Conservation (phyloP, 1,284 basidiomycete genomes). For the Irpex sp. region DNA sequence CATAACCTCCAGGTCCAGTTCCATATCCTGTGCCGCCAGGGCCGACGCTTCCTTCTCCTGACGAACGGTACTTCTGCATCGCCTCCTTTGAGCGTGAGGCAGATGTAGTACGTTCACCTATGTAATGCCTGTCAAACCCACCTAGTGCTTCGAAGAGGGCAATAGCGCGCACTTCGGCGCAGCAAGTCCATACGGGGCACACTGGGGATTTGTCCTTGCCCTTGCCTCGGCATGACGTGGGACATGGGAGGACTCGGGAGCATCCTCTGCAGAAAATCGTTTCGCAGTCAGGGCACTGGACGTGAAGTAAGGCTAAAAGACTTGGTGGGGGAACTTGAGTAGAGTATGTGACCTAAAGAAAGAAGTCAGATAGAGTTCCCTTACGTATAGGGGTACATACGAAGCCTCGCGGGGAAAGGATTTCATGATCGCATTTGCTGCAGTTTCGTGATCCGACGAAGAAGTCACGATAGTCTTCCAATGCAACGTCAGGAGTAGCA, state of each 20-base stretch:
- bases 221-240: slow-evolving; percentile 38
- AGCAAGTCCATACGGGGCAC: slow-evolving; percentile 40
- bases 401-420: slow-evolving; percentile 35
- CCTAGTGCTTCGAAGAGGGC: slow-evolving; percentile 47
- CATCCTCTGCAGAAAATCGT: slow-evolving; percentile 48
- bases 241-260: slow-evolving; percentile 35
- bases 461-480: slow-evolving; percentile 28
- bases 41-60: slow-evolving; percentile 31
- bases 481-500: slow-evolving; percentile 27
- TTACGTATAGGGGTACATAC: slow-evolving; percentile 27
- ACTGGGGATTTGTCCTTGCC: slow-evolving; percentile 23
- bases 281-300: slow-evolving; percentile 37
- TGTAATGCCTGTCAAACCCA: slow-evolving; percentile 42
- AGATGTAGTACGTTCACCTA: slow-evolving; percentile 36
- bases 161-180: slow-evolving; percentile 43
- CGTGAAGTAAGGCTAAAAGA: slow-evolving; percentile 39
- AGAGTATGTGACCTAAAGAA: slow-evolving; percentile 39
- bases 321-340: slow-evolving; percentile 29
- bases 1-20: slow-evolving; percentile 13
- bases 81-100: slow-evolving; percentile 34
- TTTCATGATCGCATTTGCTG: slow-evolving; percentile 30
- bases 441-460: slow-evolving; percentile 33
- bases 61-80: slow-evolving; percentile 24
- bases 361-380: slow-evolving; percentile 1
- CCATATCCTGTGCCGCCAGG: slow-evolving; percentile 52